Evolutionary conservation across 495 filamentous ascomycete species (phyloP).

Genomic region (Aspergillus indologenus): DNA sequence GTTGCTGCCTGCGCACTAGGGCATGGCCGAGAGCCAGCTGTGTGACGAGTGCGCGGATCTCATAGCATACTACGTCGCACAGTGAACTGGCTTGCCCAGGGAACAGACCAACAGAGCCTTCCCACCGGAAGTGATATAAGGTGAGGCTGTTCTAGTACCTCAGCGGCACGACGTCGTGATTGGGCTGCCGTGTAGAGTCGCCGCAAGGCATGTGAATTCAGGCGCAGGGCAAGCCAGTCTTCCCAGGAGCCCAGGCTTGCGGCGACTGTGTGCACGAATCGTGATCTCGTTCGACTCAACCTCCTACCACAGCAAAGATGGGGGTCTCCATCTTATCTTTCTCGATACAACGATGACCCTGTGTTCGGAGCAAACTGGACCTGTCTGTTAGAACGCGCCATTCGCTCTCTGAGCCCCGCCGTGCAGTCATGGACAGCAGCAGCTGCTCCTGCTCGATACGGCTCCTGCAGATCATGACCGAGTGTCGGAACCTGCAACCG

Average conservation of each 20-base stretch:
- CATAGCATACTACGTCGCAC: constrained; percentile 16
- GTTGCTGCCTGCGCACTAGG: neutral
- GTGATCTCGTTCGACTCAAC: neutral
- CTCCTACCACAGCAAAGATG: neutral
- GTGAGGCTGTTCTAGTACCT: constrained; percentile 20
- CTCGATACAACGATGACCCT: neutral
- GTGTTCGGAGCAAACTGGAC: neutral
- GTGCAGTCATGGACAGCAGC: constrained; percentile 20
- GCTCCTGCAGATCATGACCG: constrained; percentile 24
- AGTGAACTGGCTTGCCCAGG: constrained; percentile 12
- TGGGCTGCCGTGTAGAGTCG: constrained; percentile 1
- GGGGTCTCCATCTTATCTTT: neutral
- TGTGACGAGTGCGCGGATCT: constrained; percentile 17
- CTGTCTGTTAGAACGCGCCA: neutral
- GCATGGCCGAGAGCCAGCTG: constrained; percentile 13
- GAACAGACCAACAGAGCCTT: constrained; percentile 13
- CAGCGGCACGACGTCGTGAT: constrained; percentile 9
- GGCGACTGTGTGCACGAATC: neutral
- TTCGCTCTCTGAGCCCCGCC: no score
- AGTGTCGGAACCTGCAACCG: constrained; percentile 26
- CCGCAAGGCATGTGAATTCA: constrained; percentile 14
- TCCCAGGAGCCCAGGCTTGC: neutral
- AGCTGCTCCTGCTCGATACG: constrained; percentile 27
- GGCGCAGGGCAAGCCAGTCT: neutral
- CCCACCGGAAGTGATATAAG: constrained; percentile 5